Percentiles rank a stretch among this genome's conserved stretches.
Evolutionary conservation across 768 basidiomycete genomes (phyloP).

Genomic region (Asterophora parasitica): DNA sequence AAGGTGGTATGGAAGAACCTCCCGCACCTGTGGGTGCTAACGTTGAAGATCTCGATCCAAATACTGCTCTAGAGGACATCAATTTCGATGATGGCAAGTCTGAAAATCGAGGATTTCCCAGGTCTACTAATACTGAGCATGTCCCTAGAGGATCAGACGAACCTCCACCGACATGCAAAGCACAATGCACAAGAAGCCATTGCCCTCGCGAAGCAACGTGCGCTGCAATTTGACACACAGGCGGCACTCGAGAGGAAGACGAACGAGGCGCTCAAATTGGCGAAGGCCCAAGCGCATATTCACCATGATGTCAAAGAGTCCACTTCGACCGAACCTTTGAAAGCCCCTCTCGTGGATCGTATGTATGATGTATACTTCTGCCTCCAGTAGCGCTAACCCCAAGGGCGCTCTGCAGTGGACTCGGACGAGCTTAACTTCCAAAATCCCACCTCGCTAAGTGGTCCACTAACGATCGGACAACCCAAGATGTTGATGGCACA

Average conservation of each 20-base stretch:
- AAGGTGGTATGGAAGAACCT: slow-evolving; percentile 46
- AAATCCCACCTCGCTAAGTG: slow-evolving; percentile 89
- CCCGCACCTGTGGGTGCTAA: slow-evolving; percentile 54
- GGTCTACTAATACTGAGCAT: neutral
- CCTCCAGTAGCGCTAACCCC: slow-evolving; percentile 4
- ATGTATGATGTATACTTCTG: slow-evolving; percentile 24
- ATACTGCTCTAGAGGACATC: slow-evolving; percentile 56
- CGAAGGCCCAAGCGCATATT: slow-evolving; percentile 48
- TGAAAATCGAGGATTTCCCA: neutral
- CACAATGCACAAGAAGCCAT: slow-evolving; percentile 90
- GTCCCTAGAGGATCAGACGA: slow-evolving; percentile 74
- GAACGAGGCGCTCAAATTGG: slow-evolving; percentile 68
- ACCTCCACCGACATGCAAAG: slow-evolving; percentile 79
- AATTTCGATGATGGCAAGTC: slow-evolving; percentile 84
- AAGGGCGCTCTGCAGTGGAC: slow-evolving; percentile 70
- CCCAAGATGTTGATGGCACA: slow-evolving; percentile 96
- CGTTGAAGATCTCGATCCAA: slow-evolving; percentile 48
- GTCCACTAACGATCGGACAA: slow-evolving; percentile 80
- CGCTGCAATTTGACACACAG: slow-evolving; percentile 80
- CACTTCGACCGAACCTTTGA: slow-evolving; percentile 22
- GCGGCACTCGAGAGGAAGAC: slow-evolving; percentile 78
- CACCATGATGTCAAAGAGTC: slow-evolving; percentile 44
- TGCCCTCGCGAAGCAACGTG: slow-evolving; percentile 69
- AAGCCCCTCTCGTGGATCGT: slow-evolving; percentile 68
- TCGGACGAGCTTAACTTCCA: slow-evolving; percentile 99